These are phyloP conservation scores for Lathyrus sativus DNA, from an alignment of 306 rosid genomes.

Conservation along the genomic window DNA sequence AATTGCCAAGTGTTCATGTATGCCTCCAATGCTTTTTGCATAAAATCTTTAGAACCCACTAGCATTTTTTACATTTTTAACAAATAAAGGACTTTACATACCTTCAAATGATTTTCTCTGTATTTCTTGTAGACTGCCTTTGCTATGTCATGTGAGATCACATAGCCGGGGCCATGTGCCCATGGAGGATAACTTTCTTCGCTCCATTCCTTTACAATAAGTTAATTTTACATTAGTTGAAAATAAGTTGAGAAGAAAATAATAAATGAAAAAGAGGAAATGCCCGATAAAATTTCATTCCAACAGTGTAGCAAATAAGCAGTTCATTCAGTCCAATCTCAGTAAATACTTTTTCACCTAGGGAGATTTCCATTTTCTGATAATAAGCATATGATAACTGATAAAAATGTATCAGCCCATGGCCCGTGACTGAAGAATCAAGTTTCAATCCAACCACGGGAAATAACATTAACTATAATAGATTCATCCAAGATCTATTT, in stretches of 20 bases:
- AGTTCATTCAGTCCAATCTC: conserved; percentile 4
- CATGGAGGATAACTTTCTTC: conserved; percentile 86
- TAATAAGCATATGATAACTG: conserved; percentile 12
- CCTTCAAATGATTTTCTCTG: conserved; percentile 77
- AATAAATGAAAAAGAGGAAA: not conserved
- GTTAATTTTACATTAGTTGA: conserved; percentile 20
- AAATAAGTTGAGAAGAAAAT: conserved; percentile 5
- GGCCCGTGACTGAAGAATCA: not conserved
- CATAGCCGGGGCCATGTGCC: conserved; percentile 99
- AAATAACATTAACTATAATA: not conserved
- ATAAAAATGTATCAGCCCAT: conserved; percentile 16
- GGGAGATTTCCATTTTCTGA: conserved; percentile 14
- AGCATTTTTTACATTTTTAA: conserved; percentile 6
- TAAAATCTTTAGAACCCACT: conserved; percentile 11
- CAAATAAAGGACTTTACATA: conserved; percentile 33
- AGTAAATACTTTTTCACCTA: not conserved
- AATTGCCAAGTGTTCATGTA: conserved; percentile 33
- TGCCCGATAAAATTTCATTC: not conserved
- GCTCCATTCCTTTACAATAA: conserved; percentile 78
- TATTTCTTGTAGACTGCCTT: conserved; percentile 60
- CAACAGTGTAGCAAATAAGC: conserved; percentile 17
- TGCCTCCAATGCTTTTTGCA: not conserved
- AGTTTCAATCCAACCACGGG: conserved; percentile 8
- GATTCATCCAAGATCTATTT: not conserved
- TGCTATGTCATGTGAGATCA: conserved; percentile 83